Base-by-base conservation (phyloP, 108 stramenopile genomes). In the Cyclotella sp. region DNA sequence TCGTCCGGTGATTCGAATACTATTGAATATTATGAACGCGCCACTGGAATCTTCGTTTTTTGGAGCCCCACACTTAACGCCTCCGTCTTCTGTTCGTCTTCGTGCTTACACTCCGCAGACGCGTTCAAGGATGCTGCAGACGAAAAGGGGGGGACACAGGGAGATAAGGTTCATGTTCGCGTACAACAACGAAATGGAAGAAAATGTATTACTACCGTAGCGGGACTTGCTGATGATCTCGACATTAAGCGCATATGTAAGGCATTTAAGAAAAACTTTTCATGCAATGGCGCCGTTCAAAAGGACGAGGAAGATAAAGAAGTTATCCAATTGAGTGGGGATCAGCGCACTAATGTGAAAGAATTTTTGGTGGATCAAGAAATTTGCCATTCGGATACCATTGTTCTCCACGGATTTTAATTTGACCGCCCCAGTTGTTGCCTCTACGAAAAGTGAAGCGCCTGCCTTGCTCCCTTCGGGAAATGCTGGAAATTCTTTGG, bases 191-290 rank as follows among this genome's bases (percentile, higher is more conserved):
- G 99, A 34, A 98, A 97, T 78, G 97, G 99, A 63, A 85, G 97
- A 57, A 99, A 99, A 85, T 98, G 98, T 90, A 99, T 98, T 84
- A 98, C 97, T n/a, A 97, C 98, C 1, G 87, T 99, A 9, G 93
- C 97, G 59, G 98, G 98, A 58, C 84, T 98, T 54, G 97, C 97
- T 24, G 97, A 98, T 73, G 99, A 99, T 80, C 93, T 99, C 43
- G 99, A 99, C 85, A 79, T 99, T 59, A 97, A 98, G 83, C 88
- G 96, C 62, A 99, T 99, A 84, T 97, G 97, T 86, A 98, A 98
- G 81, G 98, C 98, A 40, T 94, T 99, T 82, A 99, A 98, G 87
- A 99, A 99, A 88, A 98, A 96, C 81, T 98, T 98, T 86, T 84
- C 84, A 62, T 99, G 99, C 79, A 99, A 99, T 86, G 99, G 99